Base-by-base conservation (phyloP, 202 grass and related monocot genomes). In the Tripidium arundinaceum region DNA sequence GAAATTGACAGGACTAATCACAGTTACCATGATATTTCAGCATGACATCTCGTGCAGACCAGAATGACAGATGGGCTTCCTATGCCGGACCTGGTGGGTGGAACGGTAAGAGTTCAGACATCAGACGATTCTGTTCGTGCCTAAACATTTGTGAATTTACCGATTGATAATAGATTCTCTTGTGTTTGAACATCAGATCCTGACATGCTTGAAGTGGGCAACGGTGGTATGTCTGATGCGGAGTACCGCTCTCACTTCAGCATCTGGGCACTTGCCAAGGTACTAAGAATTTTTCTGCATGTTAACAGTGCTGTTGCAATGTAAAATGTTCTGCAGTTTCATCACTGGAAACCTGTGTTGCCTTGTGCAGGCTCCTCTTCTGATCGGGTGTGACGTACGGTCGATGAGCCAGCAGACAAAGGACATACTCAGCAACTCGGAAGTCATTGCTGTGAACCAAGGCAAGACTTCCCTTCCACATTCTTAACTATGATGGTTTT, bases 391-490 rank as follows among this genome's bases (percentile, higher is more conserved):
- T 1, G 96, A 99, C 9, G 82, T 99, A 28, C 77, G 85, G 1
- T 85, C 88, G 6, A 91, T 99, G 86, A 88, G 66, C 88, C 74
- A 85, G 41, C 86, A 88, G 65, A 93, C 92, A 1, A 90, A 91
- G 66, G 38, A 79, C 33, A 99, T 99, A 81, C 85, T 99, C 43
- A 87, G 81, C 81, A 99, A 99, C 68, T 60, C 2, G 15, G 96
- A 99, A 71, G 96, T 96, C 68, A 96, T 99, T 6, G 96, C 90
- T 2, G 96, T 99, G 69, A 99, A 99, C 88, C 96, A 96, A 99
- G 96, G 96, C 88, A 82, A 61, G 74, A 33, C 14, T 86, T 74
- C 49, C 74, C 31, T 52, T 68, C 9, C 54, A 66, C 60, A 68
- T 73, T 9, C 26, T 39, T 50, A 29, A 8, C 10, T 5, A 36